These are phyloP conservation scores for Striga asiatica DNA, from an alignment of 257 asterid species.

Conservation along the genomic window DNA sequence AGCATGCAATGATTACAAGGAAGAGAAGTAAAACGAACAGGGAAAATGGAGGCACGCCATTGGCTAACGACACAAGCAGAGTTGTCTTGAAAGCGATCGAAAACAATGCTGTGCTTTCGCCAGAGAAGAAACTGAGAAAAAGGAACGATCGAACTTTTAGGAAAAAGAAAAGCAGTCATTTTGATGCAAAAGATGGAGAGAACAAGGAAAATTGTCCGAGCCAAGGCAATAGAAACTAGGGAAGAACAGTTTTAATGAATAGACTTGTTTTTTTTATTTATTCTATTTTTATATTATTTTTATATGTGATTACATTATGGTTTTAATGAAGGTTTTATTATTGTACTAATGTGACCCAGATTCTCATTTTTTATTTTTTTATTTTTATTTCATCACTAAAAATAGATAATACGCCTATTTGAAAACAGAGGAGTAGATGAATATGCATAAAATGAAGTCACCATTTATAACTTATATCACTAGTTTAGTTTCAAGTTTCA, in stretches of 20 bases:
- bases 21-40: neutral
- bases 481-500: neutral
- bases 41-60: neutral
- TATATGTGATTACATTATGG: too few relatives aligned
- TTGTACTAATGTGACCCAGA: too few relatives aligned
- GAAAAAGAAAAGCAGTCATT: neutral
- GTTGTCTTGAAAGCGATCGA: neutral
- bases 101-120: neutral
- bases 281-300: too few relatives aligned
- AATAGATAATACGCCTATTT: too few relatives aligned
- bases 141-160: neutral
- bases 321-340: too few relatives aligned
- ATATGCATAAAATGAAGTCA: conserved; percentile 1
- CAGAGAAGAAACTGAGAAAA: neutral
- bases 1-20: neutral
- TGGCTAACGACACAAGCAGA: neutral
- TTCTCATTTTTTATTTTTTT: too few relatives aligned
- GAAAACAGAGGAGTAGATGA: too few relatives aligned
- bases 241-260: neutral
- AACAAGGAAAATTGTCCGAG: neutral
- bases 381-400: too few relatives aligned
- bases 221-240: neutral
- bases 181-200: neutral
- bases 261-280: too few relatives aligned
- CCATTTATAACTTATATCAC: too few relatives aligned